Evolutionary conservation across 345 rosid genomes (phyloP), one percentile per base, ranked within the genome.

Genomic region (Physaria fendleri): DNA sequence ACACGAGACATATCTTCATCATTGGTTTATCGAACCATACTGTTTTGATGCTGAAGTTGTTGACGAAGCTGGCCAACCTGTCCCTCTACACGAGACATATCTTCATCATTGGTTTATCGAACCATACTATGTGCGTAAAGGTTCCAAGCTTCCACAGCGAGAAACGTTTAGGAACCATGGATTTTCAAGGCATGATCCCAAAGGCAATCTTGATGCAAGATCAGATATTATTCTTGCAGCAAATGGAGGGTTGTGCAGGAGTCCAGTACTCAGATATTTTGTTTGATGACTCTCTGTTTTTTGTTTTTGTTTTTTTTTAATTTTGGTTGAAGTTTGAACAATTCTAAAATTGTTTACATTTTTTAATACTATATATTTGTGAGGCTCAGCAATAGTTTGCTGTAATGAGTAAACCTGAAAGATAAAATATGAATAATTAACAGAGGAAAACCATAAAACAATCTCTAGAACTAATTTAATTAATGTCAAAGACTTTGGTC

Each of bases 1-100:
- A 35, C 82, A 84, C 4, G 87, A 92, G 64, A 86, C 98, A 15
- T 92, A 92, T 70, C 85, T 92, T 35, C 98, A 92, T 59, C 98
- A 88, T 56, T 92, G 98, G 98, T 40, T 77, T 24, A 74, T 92
- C 10, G 55, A 2, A n/a, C 85, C 74, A 2, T 81, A 81, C 73
- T 71, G 76, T 54, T n/a, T n/a, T n/a, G n/a, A n/a, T n/a, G n/a
- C n/a, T 0, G 69, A 92, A 73, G 92, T 92, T 11, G 67, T 92
- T 16, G 96, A 86, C 21, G 88, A 76, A 56, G 71, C 76, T 0
- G 95, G 95, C 25, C 78, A 81, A 13, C 71, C 90, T 0, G 48
- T 88, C 24, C 88, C 96, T 18, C 84, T 88, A 35, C 82, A 84
- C 4, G 87, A 92, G 64, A 86, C 98, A 15, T 92, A 92, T 70